phyloP scores from a whole-genome alignment of 208 protist genomes.

The Trypanosoma avium region DNA sequence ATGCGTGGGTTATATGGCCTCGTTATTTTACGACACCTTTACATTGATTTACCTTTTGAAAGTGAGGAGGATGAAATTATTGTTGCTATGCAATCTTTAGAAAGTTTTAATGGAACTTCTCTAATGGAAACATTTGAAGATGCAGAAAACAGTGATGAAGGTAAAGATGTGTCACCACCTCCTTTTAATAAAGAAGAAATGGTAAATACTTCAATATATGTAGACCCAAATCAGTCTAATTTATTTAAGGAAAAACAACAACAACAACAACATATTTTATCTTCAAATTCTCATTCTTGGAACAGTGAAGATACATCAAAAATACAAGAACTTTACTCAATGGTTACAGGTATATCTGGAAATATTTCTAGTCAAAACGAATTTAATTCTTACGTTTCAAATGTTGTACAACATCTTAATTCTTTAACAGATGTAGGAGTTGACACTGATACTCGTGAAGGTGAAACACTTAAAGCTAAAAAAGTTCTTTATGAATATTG shows the following conservation, averaged over 20 bases:
- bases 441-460: constrained; percentile 48
- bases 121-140: constrained; percentile 26
- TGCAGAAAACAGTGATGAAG: constrained; percentile 2
- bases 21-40: constrained; percentile 40
- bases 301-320: constrained; percentile 32
- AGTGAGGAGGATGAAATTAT: constrained; percentile 80
- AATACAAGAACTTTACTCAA: constrained; percentile 42
- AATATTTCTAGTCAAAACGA: constrained; percentile 34
- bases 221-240: background rate
- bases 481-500: constrained; percentile 78
- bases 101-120: constrained; percentile 63
- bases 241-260: background rate
- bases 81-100: constrained; percentile 43
- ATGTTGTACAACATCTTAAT: constrained; percentile 67
- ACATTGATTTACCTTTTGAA: constrained; percentile 50
- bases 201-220: background rate
- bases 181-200: background rate
- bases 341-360: constrained; percentile 32
- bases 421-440: constrained; percentile 53
- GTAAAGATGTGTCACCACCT: background rate
- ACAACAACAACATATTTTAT: constrained; percentile 1
- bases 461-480: constrained; percentile 77
- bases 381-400: constrained; percentile 62
- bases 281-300: constrained; percentile 38
- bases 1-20: constrained; percentile 58